Evolutionary conservation across 129 eudicot genomes (phyloP).

Genomic region (Mikania micrantha): DNA sequence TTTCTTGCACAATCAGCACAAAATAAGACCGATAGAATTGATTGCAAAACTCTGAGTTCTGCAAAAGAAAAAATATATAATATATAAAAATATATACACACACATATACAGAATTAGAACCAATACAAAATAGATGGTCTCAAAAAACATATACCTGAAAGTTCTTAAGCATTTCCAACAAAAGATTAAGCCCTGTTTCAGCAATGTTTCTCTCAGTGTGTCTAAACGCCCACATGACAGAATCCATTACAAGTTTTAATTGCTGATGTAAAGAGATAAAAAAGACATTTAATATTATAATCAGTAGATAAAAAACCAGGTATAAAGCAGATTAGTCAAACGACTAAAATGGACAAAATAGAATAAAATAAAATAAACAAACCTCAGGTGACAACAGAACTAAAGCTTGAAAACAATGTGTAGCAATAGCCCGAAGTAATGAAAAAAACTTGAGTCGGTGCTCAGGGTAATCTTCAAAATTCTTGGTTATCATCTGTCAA

Average conservation of each 20-base stretch:
- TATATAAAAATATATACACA: neutral
- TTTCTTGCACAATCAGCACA: conserved; percentile 88
- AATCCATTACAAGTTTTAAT: conserved; percentile 95
- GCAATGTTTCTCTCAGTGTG: conserved; percentile 98
- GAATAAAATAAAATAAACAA: conserved; percentile 18
- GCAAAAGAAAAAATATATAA: conserved; percentile 8
- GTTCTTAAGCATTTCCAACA: conserved; percentile 90
- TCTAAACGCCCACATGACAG: conserved; percentile 98
- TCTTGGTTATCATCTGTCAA: conserved; percentile 94
- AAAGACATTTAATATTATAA: neutral
- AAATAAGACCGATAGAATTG: conserved; percentile 87
- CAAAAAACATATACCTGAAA: conserved; percentile 57
- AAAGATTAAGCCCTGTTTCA: conserved; percentile 89
- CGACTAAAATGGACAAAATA: neutral
- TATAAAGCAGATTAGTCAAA: neutral
- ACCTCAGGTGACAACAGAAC: conserved; percentile 86
- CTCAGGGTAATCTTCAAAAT: conserved; percentile 98
- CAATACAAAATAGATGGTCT: neutral
- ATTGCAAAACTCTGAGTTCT: conserved; percentile 82
- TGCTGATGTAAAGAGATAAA: conserved; percentile 43
- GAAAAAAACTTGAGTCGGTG: conserved; percentile 96
- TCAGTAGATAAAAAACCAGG: neutral
- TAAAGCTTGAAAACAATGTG: conserved; percentile 91
- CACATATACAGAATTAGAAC: neutral
- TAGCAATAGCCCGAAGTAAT: conserved; percentile 86